Evolutionary conservation across 805 yeast genomes (phyloP).

Genomic region (Cyberlindnera subsufficiens): DNA sequence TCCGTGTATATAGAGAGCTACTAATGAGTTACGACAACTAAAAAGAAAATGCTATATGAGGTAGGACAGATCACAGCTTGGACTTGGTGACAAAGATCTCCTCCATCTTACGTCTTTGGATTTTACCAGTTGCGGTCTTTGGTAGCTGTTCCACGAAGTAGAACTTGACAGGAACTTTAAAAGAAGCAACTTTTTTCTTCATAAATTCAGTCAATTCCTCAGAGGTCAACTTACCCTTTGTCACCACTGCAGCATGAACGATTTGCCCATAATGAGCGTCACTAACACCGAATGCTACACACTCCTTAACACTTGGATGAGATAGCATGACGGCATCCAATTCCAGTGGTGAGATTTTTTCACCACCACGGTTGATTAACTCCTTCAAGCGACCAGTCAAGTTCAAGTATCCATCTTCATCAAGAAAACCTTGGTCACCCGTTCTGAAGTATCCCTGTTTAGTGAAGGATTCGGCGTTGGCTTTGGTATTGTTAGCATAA

Average conservation of each 20-base stretch:
- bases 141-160: constrained; percentile 59
- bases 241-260: constrained; percentile 65
- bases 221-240: constrained; percentile 31
- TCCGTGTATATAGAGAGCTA: neutral
- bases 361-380: constrained; percentile 73
- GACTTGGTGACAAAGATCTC: constrained; percentile 38
- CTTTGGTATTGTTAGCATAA: constrained; percentile 65
- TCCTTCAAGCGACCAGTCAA: constrained; percentile 72
- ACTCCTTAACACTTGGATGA: constrained; percentile 60
- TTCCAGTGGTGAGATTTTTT: constrained; percentile 70
- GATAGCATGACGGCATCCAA: constrained; percentile 56
- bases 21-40: neutral
- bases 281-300: constrained; percentile 63
- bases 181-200: constrained; percentile 40
- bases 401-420: constrained; percentile 50
- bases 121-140: constrained; percentile 74
- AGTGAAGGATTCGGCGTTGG: constrained; percentile 63
- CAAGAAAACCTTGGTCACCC: constrained; percentile 69
- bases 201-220: constrained; percentile 43
- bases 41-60: neutral
- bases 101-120: constrained; percentile 62
- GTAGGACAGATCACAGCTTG: constrained; percentile 13
- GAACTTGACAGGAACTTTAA: constrained; percentile 55
- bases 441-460: constrained; percentile 57
- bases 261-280: constrained; percentile 67